A percentile compares a stretch with the other conserved stretches of the same genome.
Evolutionary conservation across 192 early-diverging fungal genomes (phyloP).

Genomic region (Backusella psychrophila): DNA sequence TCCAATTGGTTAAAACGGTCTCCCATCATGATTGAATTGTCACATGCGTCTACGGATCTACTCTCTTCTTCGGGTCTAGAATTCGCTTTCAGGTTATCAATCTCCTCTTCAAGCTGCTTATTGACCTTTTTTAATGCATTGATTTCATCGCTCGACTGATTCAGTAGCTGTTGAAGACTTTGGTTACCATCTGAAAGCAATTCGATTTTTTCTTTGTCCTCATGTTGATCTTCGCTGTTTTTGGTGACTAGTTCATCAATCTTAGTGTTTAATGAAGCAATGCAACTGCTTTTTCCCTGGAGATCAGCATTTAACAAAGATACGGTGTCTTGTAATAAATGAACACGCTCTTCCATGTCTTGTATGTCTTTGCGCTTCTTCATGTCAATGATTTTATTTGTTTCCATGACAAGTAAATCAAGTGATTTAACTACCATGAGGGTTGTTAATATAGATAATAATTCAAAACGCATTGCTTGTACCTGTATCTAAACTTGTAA

Average conservation of each 20-base stretch:
- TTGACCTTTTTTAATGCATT: background rate
- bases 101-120: background rate
- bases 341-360: background rate
- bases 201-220: background rate
- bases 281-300: background rate
- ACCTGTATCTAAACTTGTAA: background rate
- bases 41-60: background rate
- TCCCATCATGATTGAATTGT: background rate
- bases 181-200: background rate
- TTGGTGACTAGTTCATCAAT: background rate
- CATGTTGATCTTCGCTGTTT: background rate
- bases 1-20: background rate
- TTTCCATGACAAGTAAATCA: background rate
- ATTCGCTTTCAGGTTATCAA: background rate
- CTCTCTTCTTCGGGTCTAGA: too few relatives aligned
- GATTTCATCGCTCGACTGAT: background rate
- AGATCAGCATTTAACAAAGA: background rate
- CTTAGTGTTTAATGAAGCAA: background rate
- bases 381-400: background rate
- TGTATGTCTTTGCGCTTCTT: background rate
- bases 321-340: background rate
- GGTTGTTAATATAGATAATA: background rate
- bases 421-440: background rate
- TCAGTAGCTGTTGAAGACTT: background rate
- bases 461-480: background rate